Evolutionary conservation across 495 filamentous ascomycete species (phyloP).

Genomic region (Neurospora sp.): DNA sequence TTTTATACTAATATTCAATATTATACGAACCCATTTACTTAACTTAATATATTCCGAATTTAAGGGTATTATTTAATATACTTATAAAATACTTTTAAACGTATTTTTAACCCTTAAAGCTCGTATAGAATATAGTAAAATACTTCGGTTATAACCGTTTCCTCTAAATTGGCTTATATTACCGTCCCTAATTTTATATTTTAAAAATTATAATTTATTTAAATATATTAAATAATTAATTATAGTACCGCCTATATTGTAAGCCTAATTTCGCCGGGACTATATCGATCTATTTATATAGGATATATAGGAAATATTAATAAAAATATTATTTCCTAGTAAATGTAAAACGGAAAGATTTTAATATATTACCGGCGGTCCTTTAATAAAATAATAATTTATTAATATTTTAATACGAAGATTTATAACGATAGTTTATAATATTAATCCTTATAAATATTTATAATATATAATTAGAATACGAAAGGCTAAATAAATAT

Average conservation of each 20-base stretch:
- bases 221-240: background rate
- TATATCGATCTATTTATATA: background rate
- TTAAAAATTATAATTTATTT: background rate
- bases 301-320: background rate
- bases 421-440: background rate
- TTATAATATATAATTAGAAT: background rate
- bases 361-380: background rate
- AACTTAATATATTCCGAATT: background rate
- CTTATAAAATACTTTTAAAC: background rate
- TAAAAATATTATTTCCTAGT: background rate
- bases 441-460: background rate
- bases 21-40: background rate
- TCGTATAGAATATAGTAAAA: background rate
- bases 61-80: background rate
- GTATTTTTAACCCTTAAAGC: background rate
- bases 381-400: background rate
- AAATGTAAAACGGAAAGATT: background rate
- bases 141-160: background rate
- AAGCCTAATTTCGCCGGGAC: background rate
- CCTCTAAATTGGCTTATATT: background rate
- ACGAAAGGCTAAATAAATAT: background rate
- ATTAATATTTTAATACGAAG: background rate
- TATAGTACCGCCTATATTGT: background rate
- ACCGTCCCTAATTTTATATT: background rate
- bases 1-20: background rate